phyloP scores from a whole-genome alignment of 768 basidiomycete species.

The Sistotremastrum suecicum region DNA sequence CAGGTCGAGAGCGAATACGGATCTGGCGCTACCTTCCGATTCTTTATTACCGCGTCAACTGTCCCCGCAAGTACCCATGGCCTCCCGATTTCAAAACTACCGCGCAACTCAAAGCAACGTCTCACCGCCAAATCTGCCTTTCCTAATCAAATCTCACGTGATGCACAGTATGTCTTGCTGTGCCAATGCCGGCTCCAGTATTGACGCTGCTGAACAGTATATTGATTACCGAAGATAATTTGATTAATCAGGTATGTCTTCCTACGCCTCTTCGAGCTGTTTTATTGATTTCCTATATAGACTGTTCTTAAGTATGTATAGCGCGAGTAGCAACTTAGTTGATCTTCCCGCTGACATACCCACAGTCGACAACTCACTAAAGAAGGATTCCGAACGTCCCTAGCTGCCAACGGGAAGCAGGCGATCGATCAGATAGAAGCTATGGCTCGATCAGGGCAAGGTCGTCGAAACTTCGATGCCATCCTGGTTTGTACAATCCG shows the following conservation, averaged over 20 bases:
- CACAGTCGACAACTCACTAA: constrained; percentile 12
- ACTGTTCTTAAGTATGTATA: constrained; percentile 9
- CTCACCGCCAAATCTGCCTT: neutral
- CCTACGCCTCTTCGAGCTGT: neutral
- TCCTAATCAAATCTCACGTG: neutral
- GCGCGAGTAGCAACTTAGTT: no score
- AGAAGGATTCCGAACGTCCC: constrained; percentile 10
- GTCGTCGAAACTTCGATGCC: constrained; percentile 8
- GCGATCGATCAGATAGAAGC: constrained; percentile 11
- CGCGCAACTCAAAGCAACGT: neutral
- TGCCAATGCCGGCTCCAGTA: neutral
- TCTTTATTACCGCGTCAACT: constrained; percentile 18
- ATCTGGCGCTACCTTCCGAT: constrained; percentile 23
- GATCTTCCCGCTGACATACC: neutral
- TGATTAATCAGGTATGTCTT: constrained; percentile 12
- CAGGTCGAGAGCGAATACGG: constrained; percentile 22
- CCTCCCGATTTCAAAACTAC: neutral
- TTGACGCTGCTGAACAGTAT: constrained; percentile 4
- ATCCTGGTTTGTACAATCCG: constrained; percentile 7
- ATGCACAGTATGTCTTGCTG: neutral
- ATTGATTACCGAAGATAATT: constrained; percentile 14
- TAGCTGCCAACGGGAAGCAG: constrained; percentile 13
- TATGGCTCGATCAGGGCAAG: neutral
- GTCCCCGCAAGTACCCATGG: neutral
- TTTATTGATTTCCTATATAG: constrained; percentile 1